Conservation (phyloP, 2,329 filamentous ascomycete genomes). For the Trichoderma oligosporum region DNA sequence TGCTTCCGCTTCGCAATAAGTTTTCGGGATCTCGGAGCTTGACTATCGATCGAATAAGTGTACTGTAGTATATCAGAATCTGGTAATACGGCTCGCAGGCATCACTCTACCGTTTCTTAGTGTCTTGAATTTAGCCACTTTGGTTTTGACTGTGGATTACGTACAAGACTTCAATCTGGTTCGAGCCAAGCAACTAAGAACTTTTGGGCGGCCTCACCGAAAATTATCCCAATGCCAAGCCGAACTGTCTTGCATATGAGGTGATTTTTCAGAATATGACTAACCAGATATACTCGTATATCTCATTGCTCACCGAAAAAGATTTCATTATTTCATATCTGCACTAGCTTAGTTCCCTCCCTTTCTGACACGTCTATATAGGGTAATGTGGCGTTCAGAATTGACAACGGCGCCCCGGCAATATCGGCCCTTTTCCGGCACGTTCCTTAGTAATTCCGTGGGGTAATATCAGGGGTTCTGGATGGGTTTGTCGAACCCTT, state of each 20-base stretch:
- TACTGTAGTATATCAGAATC: background rate
- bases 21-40: too few relatives aligned
- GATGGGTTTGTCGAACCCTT: background rate
- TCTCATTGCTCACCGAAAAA: constrained; percentile 10
- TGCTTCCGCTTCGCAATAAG: too few relatives aligned
- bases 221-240: background rate
- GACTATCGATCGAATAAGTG: background rate
- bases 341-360: background rate
- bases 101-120: background rate
- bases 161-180: background rate
- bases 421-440: constrained; percentile 15
- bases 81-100: background rate
- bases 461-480: background rate
- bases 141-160: background rate
- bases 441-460: constrained; percentile 9
- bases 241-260: background rate
- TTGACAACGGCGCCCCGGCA: background rate
- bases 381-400: background rate
- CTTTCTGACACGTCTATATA: background rate
- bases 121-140: constrained; percentile 2
- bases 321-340: background rate
- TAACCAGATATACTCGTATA: background rate
- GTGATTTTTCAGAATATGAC: background rate
- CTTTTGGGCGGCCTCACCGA: constrained; percentile 13
- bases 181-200: background rate